A percentile compares a stretch with the other conserved stretches of the same genome.
Conservation (phyloP, 768 basidiomycete species). For the Boletus sp. region DNA sequence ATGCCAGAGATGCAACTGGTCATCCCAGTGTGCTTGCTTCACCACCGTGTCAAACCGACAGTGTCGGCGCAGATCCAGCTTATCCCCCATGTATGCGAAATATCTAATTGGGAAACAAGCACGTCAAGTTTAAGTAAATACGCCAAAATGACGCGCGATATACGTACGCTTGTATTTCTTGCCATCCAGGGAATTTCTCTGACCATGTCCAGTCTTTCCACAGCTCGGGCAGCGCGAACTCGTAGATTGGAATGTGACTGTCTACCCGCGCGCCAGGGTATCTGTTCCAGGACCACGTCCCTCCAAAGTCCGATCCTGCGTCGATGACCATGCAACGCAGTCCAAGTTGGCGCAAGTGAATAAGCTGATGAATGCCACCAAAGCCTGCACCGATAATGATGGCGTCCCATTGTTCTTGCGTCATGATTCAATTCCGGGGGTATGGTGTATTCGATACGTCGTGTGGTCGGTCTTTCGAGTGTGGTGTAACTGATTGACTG, state of each 20-base stretch:
- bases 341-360: constrained; percentile 6
- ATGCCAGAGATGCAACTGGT: constrained; percentile 11
- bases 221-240: no score
- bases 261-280: constrained; percentile 16
- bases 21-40: constrained; percentile 14
- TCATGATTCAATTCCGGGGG: background rate
- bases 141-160: no score
- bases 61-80: constrained; percentile 9
- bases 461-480: background rate
- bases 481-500: background rate
- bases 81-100: constrained; percentile 8
- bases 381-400: constrained; percentile 18
- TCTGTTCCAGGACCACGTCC: constrained; percentile 15
- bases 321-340: constrained; percentile 13
- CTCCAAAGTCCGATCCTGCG: constrained; percentile 11
- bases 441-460: background rate
- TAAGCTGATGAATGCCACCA: constrained; percentile 10
- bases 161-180: constrained; percentile 12
- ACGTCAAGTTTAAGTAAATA: background rate
- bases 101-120: no score
- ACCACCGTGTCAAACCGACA: constrained; percentile 14
- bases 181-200: constrained; percentile 1
- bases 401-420: constrained; percentile 4
- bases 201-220: no score
- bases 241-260: constrained; percentile 1